phyloP scores from a whole-genome alignment of 2,329 filamentous ascomycete genomes.

The Biscogniauxia mediterranea region DNA sequence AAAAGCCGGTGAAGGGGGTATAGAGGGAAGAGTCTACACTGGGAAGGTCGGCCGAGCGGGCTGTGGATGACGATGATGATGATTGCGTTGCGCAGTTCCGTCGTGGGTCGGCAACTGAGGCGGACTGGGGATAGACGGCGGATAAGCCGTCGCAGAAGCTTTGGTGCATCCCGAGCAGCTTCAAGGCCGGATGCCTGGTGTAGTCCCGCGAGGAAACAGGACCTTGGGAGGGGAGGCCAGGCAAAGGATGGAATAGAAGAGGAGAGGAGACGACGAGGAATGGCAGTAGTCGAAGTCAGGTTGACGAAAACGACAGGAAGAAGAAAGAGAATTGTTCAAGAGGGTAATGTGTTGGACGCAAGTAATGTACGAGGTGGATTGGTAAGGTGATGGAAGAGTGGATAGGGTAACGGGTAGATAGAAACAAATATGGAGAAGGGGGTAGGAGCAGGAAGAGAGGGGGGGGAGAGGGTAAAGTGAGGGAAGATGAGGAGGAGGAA shows the following conservation, averaged over 20 bases:
- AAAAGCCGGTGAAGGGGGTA: constrained; percentile 18
- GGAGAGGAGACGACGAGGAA: constrained; percentile 1
- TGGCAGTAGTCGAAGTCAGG: constrained; percentile 4
- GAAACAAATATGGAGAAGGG: constrained; percentile 1
- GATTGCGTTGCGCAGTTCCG: constrained; percentile 26
- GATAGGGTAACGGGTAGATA: neutral
- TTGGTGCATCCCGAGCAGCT: constrained; percentile 20
- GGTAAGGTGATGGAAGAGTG: neutral
- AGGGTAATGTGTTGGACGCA: constrained; percentile 2
- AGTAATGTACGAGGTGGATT: neutral
- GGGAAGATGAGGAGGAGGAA: no score
- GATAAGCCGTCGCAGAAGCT: constrained; percentile 23
- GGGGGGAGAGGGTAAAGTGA: no score
- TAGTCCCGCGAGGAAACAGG: constrained; percentile 9
- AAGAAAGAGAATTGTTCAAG: neutral
- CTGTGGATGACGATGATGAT: constrained; percentile 3
- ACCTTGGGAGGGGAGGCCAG: neutral
- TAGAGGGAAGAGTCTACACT: constrained; percentile 13
- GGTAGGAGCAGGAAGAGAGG: neutral
- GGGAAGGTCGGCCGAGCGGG: constrained; percentile 9
- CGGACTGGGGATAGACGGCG: constrained; percentile 21
- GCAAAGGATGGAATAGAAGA: neutral
- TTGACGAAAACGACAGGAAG: neutral
- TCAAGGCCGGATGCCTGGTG: constrained; percentile 6
- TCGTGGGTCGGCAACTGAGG: constrained; percentile 9